These are phyloP conservation scores for Danielia reshetovae DNA, from an alignment of 805 yeast species.

Conservation along the genomic window DNA sequence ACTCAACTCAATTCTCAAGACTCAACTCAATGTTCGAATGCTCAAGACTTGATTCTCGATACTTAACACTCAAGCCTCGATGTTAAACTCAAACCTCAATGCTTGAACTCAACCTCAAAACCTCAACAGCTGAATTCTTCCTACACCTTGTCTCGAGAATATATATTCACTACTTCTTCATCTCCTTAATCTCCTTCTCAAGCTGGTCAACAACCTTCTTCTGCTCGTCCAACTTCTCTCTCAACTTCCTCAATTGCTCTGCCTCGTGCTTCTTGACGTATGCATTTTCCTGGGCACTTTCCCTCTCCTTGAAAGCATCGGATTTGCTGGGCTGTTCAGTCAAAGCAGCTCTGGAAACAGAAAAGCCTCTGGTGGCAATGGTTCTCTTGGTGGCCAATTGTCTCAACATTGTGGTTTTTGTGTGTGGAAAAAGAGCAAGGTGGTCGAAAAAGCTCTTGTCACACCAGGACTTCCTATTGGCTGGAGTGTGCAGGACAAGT, in stretches of 20 bases:
- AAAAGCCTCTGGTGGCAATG: slow-evolving; percentile 13
- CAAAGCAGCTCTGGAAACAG: slow-evolving; percentile 11
- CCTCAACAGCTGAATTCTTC: slow-evolving; percentile 38
- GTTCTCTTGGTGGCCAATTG: slow-evolving; percentile 14
- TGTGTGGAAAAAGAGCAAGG: slow-evolving; percentile 1
- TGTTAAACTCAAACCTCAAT: too few species aligned
- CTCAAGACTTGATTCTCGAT: too few species aligned
- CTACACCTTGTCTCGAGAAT: slow-evolving; percentile 19
- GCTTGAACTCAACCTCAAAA: too few species aligned
- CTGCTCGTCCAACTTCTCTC: slow-evolving; percentile 72
- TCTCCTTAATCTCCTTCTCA: slow-evolving; percentile 45
- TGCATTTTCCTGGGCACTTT: slow-evolving; percentile 84
- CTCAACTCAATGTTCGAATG: too few species aligned
- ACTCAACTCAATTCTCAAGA: too few species aligned
- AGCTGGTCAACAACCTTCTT: slow-evolving; percentile 53
- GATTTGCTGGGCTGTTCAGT: slow-evolving; percentile 4
- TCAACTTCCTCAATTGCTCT: slow-evolving; percentile 75
- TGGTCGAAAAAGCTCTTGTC: not conserved
- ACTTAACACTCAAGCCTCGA: too few species aligned
- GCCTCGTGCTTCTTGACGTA: slow-evolving; percentile 87
- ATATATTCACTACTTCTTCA: slow-evolving; percentile 34
- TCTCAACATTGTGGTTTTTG: slow-evolving; percentile 17
- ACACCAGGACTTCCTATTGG: slow-evolving; percentile 5
- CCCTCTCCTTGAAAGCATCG: slow-evolving; percentile 64
- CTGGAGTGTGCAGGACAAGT: slow-evolving; percentile 3